A percentile compares a stretch with the other conserved stretches of the same genome.
phyloP scores from a whole-genome alignment of 176 grass and related monocot genomes.

The Oryza longistaminata region DNA sequence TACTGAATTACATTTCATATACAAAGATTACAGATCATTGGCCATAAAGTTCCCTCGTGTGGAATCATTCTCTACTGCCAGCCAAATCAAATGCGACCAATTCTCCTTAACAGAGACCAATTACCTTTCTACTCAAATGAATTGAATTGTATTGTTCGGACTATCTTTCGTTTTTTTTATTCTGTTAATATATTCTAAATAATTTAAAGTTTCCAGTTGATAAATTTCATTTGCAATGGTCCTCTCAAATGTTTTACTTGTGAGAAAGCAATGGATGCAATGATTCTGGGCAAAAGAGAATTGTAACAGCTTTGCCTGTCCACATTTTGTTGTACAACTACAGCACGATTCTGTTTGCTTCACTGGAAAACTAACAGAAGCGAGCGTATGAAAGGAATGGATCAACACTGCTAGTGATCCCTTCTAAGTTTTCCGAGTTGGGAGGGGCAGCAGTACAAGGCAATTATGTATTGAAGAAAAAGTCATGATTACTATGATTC shows the following conservation, averaged over 20 bases:
- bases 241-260: conserved; percentile 72
- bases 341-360: no score
- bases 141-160: conserved; percentile 55
- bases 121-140: conserved; percentile 76
- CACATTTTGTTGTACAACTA: conserved; percentile 94
- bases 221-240: conserved; percentile 56
- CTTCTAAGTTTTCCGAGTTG: no score
- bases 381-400: conserved; percentile 71
- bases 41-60: conserved; percentile 73
- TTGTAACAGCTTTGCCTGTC: conserved; percentile 84
- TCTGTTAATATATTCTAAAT: conserved; percentile 23
- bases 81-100: conserved; percentile 64
- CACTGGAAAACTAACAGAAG: no score
- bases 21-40: conserved; percentile 66
- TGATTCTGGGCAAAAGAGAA: conserved; percentile 81
- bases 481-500: no score
- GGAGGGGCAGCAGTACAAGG: no score
- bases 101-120: conserved; percentile 75
- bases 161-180: conserved; percentile 17
- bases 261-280: conserved; percentile 91
- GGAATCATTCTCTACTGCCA: conserved; percentile 73
- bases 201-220: conserved; percentile 24
- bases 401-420: conserved; percentile 62
- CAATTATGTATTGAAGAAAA: no score
- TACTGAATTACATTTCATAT: conserved; percentile 74